Percentiles rank a stretch among this genome's conserved stretches.
phyloP scores from a whole-genome alignment of 1,284 basidiomycete genomes.

The Puccinia hordei region DNA sequence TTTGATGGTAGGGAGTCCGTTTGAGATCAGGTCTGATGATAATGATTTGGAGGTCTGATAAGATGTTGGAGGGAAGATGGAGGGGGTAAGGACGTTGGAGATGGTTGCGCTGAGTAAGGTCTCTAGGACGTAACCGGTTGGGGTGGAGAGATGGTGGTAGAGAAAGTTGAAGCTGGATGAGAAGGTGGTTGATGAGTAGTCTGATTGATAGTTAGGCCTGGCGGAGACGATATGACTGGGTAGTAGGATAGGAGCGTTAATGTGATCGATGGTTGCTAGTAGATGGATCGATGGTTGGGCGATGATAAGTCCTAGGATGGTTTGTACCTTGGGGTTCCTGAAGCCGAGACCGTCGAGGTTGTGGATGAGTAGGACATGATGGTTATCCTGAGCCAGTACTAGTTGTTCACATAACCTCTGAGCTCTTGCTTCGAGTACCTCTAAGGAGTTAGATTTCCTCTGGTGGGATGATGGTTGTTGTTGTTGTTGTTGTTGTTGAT shows the following conservation, averaged over 20 bases:
- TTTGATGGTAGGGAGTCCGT: slow-evolving; percentile 61
- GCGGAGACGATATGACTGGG: slow-evolving; percentile 58
- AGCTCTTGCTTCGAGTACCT: slow-evolving; percentile 54
- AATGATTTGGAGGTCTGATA: slow-evolving; percentile 56
- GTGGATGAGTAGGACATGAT: slow-evolving; percentile 80
- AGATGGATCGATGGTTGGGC: slow-evolving; percentile 72
- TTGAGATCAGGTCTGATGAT: slow-evolving; percentile 67
- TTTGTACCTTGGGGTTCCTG: slow-evolving; percentile 67
- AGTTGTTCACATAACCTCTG: slow-evolving; percentile 51
- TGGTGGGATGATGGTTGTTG: slow-evolving; percentile 1
- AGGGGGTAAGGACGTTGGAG: slow-evolving; percentile 53
- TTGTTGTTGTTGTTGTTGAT: no score
- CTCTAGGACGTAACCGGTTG: slow-evolving; percentile 77
- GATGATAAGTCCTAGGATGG: slow-evolving; percentile 71
- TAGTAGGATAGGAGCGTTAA: slow-evolving; percentile 76
- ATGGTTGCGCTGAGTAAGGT: slow-evolving; percentile 51
- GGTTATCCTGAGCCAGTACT: no score
- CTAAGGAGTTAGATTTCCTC: slow-evolving; percentile 31
- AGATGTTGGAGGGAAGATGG: slow-evolving; percentile 62
- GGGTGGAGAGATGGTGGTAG: slow-evolving; percentile 84
- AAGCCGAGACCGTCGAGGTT: slow-evolving; percentile 78
- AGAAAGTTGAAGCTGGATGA: slow-evolving; percentile 75
- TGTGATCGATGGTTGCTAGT: slow-evolving; percentile 78
- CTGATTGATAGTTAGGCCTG: slow-evolving; percentile 55
- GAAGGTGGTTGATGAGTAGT: slow-evolving; percentile 9